These are phyloP conservation scores for Paracoccidioides lutzii DNA, from an alignment of 2,329 filamentous ascomycete species.

Conservation along the genomic window DNA sequence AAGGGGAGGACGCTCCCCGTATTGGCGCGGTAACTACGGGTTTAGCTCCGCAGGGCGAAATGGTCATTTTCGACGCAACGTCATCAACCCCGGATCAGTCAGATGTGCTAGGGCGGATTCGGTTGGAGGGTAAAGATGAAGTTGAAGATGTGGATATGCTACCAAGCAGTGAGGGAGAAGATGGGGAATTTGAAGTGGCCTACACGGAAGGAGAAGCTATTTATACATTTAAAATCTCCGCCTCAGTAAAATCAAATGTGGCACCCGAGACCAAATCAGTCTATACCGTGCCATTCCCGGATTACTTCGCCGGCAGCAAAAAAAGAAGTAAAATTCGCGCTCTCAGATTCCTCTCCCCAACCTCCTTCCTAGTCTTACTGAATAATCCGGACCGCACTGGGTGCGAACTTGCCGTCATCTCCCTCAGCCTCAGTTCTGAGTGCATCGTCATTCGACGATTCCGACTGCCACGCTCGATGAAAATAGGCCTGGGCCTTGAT, in stretches of 20 bases:
- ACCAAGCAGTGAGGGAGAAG: slow-evolving; percentile 15
- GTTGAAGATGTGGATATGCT: slow-evolving; percentile 35
- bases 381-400: slow-evolving; percentile 44
- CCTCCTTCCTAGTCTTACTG: slow-evolving; percentile 41
- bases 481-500: slow-evolving; percentile 65
- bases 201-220: slow-evolving; percentile 71
- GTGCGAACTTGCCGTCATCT: slow-evolving; percentile 41
- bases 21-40: slow-evolving; percentile 70
- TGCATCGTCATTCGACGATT: slow-evolving; percentile 39
- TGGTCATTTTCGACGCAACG: slow-evolving; percentile 64
- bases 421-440: slow-evolving; percentile 17
- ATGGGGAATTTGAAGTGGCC: slow-evolving; percentile 51
- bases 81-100: slow-evolving; percentile 37
- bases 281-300: slow-evolving; percentile 29
- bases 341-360: slow-evolving; percentile 43
- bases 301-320: slow-evolving; percentile 22
- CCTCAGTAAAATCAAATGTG: slow-evolving; percentile 32
- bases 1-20: slow-evolving; percentile 42
- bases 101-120: slow-evolving; percentile 44
- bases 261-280: slow-evolving; percentile 23
- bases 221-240: slow-evolving; percentile 49
- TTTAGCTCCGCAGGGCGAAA: slow-evolving; percentile 59
- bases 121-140: slow-evolving; percentile 39
- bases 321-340: slow-evolving; percentile 41
- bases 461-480: slow-evolving; percentile 54